Base-by-base conservation (phyloP, 2,329 filamentous ascomycete species). In the Fusarium sp. region DNA sequence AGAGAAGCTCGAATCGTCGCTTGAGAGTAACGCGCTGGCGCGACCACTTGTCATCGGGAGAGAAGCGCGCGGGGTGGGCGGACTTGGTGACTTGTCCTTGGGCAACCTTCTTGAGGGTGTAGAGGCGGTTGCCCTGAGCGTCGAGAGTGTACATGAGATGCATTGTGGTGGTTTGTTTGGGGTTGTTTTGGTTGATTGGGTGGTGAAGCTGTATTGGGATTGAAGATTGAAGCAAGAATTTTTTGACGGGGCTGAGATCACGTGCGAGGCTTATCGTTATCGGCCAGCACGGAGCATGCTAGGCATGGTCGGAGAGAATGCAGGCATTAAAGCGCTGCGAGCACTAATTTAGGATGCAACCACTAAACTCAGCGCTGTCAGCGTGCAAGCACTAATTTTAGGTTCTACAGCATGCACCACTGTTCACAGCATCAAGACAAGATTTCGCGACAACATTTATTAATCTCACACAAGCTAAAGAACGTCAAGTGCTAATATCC, bases 31-130 rank as follows among this genome's bases (percentile, higher is more conserved):
- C 94, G 75, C 96, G 90, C 84, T 98, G 95, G 79, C 93, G 92
- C 77, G 94, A 97, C 88, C 97, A 98, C 87, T 98, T 97, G 87
- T 99, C 96, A 83, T 99, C 96, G 69, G 96, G 96, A 46, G 93
- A 97, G 86, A 98, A 99, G 74, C 96, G 89, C 42, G 96, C 96
- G 46, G 96, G 95, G 84, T 98, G 95, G 58, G 96, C 96, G 55
- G 92, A 96, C 87, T 97, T 97, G 80, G 95, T 97, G 77, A 98
- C 93, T 79, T 94, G 89, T 78, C 92, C 92, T 75, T 90, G 86
- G 75, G 87, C 84, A 73, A 97, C 89, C 85, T 98, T 98, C 84
- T 98, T 95, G 72, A 98, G 89, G 47, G 96, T 98, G 88, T 98
- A 99, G 77, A 92, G 84, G 80, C 95, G 93, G 85, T 93, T 95